Conservation (phyloP, 176 grass and related monocot genomes). For the barley (Hordeum vulgare) region DNA sequence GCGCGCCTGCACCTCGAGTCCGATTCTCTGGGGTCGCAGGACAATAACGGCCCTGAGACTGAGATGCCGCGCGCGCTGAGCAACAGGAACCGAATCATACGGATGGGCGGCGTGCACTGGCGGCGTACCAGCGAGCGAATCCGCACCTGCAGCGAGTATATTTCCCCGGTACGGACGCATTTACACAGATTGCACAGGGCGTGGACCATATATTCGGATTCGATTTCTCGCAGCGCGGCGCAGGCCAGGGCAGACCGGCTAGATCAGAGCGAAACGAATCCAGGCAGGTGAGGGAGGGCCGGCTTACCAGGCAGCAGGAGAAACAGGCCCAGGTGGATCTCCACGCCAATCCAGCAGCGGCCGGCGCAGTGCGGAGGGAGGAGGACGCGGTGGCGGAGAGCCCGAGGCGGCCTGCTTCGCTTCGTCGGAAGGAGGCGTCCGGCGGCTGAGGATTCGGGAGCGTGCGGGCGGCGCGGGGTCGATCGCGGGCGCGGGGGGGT, state of each 20-base stretch:
- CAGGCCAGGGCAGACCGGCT: background rate
- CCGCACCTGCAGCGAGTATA: background rate
- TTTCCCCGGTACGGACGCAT: background rate
- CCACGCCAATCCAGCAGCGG: background rate
- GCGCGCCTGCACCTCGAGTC: background rate
- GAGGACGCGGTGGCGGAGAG: background rate
- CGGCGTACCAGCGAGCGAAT: background rate
- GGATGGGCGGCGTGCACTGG: background rate
- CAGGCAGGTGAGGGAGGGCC: background rate
- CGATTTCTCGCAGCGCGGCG: background rate
- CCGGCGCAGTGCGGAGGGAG: background rate
- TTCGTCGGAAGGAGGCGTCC: background rate
- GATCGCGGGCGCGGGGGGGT: background rate
- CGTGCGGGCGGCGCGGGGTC: constrained; percentile 1
- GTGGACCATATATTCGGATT: background rate
- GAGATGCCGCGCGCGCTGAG: background rate
- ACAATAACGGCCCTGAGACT: background rate
- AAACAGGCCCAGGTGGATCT: constrained; percentile 8
- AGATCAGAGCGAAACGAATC: background rate
- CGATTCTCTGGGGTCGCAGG: background rate
- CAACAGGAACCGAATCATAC: background rate
- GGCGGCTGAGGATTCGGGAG: background rate
- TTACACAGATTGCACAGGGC: background rate
- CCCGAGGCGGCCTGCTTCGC: background rate
- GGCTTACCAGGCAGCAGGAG: background rate